Base-by-base conservation (phyloP, 2,329 filamentous ascomycete genomes). In the Dothiorella sarmentorum region DNA sequence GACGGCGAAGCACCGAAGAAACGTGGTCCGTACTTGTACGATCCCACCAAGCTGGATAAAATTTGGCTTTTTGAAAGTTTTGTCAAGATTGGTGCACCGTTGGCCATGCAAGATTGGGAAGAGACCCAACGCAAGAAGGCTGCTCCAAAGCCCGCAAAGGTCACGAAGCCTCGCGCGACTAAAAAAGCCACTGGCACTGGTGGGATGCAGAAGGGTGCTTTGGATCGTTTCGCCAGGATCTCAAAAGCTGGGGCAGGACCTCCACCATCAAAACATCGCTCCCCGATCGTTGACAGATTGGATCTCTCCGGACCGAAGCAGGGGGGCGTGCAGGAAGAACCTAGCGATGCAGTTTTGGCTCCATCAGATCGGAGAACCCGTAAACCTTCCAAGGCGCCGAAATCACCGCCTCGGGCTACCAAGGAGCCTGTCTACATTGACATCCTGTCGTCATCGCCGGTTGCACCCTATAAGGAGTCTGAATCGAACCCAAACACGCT, bases 21-120 rank as follows among this genome's bases (percentile, higher is more conserved):
- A 65, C 71, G 79, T 65, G 69, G 69, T 43, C 73, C 65, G 52
- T 76, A 67, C 52, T 71, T 68, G 0, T 91, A 88, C 64, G 85
- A 91, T 65, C 88, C 90, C 0, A 80, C 79, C 7, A 79, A 84
- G 26, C 76, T 84, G 1, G 84, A 89, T 38, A 82, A 87, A 62
- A 71, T 82, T 9, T 93, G 89, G 89, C 73, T 92, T 5, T 78
- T 88, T 20, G 84, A 87, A 64, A 79, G 81, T 0, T 78, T 89
- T 55, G 82, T 85, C 4, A 83, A 80, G 59, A 69, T 86, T 2
- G 88, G 88, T 0, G 80, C 86, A 57, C 88, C 88, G 3, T 73
- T 85, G 2, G 82, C 82, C 26, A 81, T 89, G 0, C 78, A 86
- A 62, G 82, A 83, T 40, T 92, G 87, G 81, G 82, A 89, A 64